Evolutionary conservation across 2,329 filamentous ascomycete genomes (phyloP), one percentile per base, ranked within the genome.

Genomic region (Venturia oleaginea): DNA sequence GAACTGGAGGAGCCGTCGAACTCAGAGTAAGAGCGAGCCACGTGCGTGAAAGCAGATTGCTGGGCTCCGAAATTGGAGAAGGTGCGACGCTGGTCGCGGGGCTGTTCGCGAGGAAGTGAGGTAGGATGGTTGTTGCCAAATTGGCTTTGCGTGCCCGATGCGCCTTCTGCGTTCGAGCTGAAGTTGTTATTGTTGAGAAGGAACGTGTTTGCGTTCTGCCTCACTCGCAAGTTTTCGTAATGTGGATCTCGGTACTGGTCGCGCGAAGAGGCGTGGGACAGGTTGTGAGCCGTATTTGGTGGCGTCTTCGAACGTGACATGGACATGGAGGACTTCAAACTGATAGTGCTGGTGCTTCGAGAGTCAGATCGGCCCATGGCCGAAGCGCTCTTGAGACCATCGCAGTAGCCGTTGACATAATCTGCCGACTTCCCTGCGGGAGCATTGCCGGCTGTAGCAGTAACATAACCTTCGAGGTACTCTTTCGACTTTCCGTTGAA

Each of bases 401-500:
- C 46, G 51, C 46, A 54, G 15, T 63, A 63, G 46, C 62, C 62
- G n/a, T 46, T 37, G 34, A 46, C 42, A 51, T 63, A 63, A 15
- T 63, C 62, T 2, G 42, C 11, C 8, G 46, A 38, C 22, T 55
- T 55, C 11, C 27, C 42, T 15, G 27, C 48, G 13, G 63, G 63
- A 48, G 55, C 54, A 37, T 64, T 40, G 38, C 63, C 51, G 2
- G 63, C 46, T 27, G 57, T 57, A 15, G 42, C 63, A 4, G 63
- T 38, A 4, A 61, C 27, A 40, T 64, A 64, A 17, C 63, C 63
- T 59, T 59, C 63, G 38, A 64, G 63, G 32, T 64, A 64, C n/a
- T 40, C 24, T 8, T 43, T 37, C n/a, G 63, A 60, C 34, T 64
- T 64, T 17, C 57, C 63, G 38, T 61, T 55, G 55, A 64, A 64